Conservation (phyloP, 306 rosid genomes). For the Cicer judaicum region DNA sequence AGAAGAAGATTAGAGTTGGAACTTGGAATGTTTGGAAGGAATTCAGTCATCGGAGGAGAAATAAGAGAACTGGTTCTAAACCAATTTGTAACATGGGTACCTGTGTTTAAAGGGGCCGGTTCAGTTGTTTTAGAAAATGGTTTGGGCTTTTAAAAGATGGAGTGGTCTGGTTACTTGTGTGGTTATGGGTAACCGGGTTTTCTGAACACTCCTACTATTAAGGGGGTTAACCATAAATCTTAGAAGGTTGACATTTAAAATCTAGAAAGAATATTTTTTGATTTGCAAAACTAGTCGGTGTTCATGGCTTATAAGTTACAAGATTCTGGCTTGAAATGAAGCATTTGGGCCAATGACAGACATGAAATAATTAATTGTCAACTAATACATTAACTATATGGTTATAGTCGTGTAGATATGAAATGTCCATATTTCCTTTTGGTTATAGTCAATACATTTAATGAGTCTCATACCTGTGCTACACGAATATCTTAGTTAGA, state of each 20-base stretch:
- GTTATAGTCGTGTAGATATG: slow-evolving; percentile 2
- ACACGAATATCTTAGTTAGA: slow-evolving; percentile 22
- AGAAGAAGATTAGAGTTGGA: too few species aligned
- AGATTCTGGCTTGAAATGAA: slow-evolving; percentile 22
- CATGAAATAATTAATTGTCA: slow-evolving; percentile 17
- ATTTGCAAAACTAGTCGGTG: slow-evolving; percentile 20
- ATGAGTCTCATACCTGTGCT: slow-evolving; percentile 12
- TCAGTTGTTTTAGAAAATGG: too few species aligned
- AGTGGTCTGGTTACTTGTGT: too few species aligned
- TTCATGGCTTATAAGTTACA: slow-evolving; percentile 27
- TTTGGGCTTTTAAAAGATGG: too few species aligned
- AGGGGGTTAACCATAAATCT: slow-evolving; percentile 17
- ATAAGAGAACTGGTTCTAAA: too few species aligned
- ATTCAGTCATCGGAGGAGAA: too few species aligned
- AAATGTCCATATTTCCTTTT: slow-evolving; percentile 26
- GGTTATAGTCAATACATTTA: slow-evolving; percentile 17
- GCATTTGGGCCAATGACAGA: slow-evolving; percentile 9
- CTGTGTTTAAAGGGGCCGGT: too few species aligned
- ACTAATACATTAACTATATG: slow-evolving; percentile 26
- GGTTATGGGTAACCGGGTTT: too few species aligned
- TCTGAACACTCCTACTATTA: not conserved
- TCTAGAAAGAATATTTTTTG: slow-evolving; percentile 12
- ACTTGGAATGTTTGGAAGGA: too few species aligned
- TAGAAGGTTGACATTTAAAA: slow-evolving; percentile 1
- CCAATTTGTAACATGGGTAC: too few species aligned